A percentile compares a stretch with the other conserved stretches of the same genome.
Evolutionary conservation across 192 early-diverging fungal genomes (phyloP).

Genomic region (Gigaspora rosea): DNA sequence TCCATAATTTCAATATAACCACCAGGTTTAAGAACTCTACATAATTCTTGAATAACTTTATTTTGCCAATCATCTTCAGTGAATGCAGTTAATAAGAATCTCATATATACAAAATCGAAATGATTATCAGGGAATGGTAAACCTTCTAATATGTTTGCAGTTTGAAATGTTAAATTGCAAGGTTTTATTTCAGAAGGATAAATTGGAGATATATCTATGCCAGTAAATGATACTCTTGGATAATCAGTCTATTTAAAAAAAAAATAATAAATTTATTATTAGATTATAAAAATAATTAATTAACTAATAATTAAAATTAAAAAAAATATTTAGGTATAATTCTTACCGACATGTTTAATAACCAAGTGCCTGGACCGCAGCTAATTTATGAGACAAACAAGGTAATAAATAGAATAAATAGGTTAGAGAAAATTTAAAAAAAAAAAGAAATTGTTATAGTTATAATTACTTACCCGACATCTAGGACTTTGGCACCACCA

Average conservation of each 20-base stretch:
- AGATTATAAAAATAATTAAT: too few species aligned
- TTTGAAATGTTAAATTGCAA: slow-evolving; percentile 41
- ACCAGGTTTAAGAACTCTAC: slow-evolving; percentile 56
- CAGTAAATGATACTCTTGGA: slow-evolving; percentile 49
- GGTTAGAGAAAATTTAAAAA: background rate
- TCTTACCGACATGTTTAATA: slow-evolving; percentile 47
- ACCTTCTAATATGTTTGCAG: slow-evolving; percentile 38
- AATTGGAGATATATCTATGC: slow-evolving; percentile 51
- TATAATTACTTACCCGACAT: slow-evolving; percentile 19
- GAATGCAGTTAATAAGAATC: slow-evolving; percentile 47
- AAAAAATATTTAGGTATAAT: too few species aligned
- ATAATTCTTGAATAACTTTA: slow-evolving; percentile 47
- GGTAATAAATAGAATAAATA: too few species aligned
- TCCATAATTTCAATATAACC: slow-evolving; percentile 52
- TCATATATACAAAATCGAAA: slow-evolving; percentile 56
- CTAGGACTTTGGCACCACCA: slow-evolving; percentile 18
- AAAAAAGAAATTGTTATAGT: too few species aligned
- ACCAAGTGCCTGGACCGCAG: slow-evolving; percentile 40
- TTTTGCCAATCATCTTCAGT: slow-evolving; percentile 49
- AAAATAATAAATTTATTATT: too few species aligned
- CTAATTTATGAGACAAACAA: background rate
- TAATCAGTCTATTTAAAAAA: slow-evolving; percentile 43
- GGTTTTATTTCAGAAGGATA: slow-evolving; percentile 46
- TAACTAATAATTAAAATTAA: too few species aligned
- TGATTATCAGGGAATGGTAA: slow-evolving; percentile 52